Conservation (phyloP, 108 stramenopile genomes). For the Fistulifera pelliculosa region DNA sequence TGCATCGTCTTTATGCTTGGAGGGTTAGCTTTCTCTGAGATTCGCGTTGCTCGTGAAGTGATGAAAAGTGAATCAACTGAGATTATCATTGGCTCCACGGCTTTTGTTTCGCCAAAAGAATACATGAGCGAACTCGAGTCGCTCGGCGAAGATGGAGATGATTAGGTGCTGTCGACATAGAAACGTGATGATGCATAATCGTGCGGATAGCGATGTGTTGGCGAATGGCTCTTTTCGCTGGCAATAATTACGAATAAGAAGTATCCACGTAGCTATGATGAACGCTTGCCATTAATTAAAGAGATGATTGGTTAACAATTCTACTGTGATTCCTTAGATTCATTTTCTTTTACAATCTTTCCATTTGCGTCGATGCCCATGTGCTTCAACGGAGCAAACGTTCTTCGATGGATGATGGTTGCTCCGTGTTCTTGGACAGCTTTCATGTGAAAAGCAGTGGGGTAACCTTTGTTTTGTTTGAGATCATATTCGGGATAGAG, state of each 20-base stretch:
- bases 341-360: no score
- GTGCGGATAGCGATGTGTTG: no score
- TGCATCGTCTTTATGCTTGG: constrained; percentile 85
- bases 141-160: constrained; percentile 10
- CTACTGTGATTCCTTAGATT: no score
- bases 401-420: constrained; percentile 80
- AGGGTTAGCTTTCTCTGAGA: constrained; percentile 79
- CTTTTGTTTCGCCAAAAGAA: constrained; percentile 50
- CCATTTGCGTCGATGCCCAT: constrained; percentile 11
- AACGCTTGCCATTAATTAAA: no score
- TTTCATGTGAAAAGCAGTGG: constrained; percentile 73
- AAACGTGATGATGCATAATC: no score
- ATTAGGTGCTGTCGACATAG: neutral
- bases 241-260: no score
- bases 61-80: constrained; percentile 66
- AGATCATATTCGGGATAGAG: constrained; percentile 82
- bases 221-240: no score
- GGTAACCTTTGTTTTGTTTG: constrained; percentile 93
- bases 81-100: constrained; percentile 74
- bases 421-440: constrained; percentile 64
- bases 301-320: no score
- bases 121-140: constrained; percentile 47
- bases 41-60: constrained; percentile 72
- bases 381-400: constrained; percentile 87
- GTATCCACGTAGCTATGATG: no score